Evolutionary conservation across 192 early-diverging fungal genomes (phyloP).

Genomic region (Phycomyces nitens): DNA sequence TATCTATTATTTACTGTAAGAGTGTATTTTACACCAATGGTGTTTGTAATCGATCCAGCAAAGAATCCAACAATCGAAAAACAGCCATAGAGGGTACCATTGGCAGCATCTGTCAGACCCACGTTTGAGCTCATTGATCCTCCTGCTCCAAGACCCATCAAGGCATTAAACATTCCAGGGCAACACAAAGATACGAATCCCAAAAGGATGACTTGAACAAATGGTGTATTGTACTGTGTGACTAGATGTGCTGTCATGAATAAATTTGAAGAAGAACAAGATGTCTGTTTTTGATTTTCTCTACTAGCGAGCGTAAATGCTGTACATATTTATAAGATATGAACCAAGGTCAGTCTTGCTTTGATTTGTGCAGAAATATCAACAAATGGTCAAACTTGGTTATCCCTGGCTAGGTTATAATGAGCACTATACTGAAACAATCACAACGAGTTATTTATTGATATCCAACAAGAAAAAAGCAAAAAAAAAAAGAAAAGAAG

Average conservation of each 20-base stretch:
- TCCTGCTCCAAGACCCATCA: constrained; percentile 35
- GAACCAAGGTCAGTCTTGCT: background rate
- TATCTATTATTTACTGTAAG: constrained; percentile 15
- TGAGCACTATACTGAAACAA: background rate
- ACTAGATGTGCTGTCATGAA: background rate
- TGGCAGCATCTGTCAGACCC: constrained; percentile 41
- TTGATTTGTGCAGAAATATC: constrained; percentile 2
- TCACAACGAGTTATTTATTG: background rate
- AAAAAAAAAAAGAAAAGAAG: background rate
- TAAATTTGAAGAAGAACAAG: constrained; percentile 1
- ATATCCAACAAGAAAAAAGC: too few relatives aligned
- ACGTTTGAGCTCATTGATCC: constrained; percentile 28
- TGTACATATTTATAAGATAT: background rate
- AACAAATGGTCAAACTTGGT: background rate
- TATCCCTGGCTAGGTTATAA: background rate
- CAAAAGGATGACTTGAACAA: constrained; percentile 67
- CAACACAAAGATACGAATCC: constrained; percentile 72
- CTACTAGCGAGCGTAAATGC: background rate
- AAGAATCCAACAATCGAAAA: constrained; percentile 53
- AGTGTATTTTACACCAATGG: constrained; percentile 23
- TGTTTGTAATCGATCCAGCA: constrained; percentile 30
- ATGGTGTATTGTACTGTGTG: constrained; percentile 48
- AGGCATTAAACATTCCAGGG: constrained; percentile 81
- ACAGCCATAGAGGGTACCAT: constrained; percentile 70
- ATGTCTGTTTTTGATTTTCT: background rate